Conservation (phyloP, 345 rosid genomes). For the Balakata baccata region DNA sequence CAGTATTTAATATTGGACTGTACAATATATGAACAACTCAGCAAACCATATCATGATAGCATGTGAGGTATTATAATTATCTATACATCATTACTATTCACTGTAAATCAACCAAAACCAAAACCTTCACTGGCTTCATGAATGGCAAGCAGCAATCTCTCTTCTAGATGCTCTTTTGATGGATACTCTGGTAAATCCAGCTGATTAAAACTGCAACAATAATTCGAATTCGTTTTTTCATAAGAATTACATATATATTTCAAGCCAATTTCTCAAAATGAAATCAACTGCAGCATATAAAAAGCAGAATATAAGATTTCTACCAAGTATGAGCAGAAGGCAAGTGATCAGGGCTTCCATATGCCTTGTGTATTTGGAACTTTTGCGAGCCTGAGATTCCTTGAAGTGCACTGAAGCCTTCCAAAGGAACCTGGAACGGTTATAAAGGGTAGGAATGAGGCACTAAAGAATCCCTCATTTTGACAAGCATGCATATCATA, state of each 20-base stretch:
- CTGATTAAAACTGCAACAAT: conserved; percentile 84
- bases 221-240: background rate
- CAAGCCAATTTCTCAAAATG: background rate
- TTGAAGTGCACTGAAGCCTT: conserved; percentile 94
- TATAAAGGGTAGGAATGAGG: background rate
- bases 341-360: conserved; percentile 84
- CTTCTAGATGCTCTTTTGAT: conserved; percentile 78
- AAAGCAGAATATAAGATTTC: background rate
- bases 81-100: conserved; percentile 37
- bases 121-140: conserved; percentile 96
- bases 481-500: background rate
- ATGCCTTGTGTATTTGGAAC: conserved; percentile 98
- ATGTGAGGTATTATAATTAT: conserved; percentile 17
- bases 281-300: background rate
- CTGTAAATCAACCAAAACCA: conserved; percentile 62
- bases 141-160: conserved; percentile 87
- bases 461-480: background rate
- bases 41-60: conserved; percentile 18
- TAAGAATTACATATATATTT: background rate
- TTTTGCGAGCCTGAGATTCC: conserved; percentile 95
- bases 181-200: conserved; percentile 96
- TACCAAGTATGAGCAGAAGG: conserved; percentile 99
- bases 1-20: conserved; percentile 47
- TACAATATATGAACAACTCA: conserved; percentile 49
- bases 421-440: conserved; percentile 73